Base-by-base conservation (phyloP, 345 rosid genomes). In the Arabis alpina region DNA sequence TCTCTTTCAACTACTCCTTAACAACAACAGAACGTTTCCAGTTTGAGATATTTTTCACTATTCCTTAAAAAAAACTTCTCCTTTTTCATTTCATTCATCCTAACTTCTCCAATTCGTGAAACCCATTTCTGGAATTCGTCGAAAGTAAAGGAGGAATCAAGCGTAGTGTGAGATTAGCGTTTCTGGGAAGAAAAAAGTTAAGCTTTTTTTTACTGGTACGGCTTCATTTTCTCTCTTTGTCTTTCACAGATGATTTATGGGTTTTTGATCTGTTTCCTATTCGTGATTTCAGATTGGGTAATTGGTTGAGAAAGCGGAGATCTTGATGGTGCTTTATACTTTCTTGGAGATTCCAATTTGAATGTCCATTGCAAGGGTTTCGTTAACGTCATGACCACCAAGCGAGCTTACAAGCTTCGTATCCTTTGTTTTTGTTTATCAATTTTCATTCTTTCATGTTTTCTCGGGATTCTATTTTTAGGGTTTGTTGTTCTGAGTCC, bases 391-490 rank as follows among this genome's bases (percentile, higher is more conserved):
- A 94, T 94, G 99, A 84, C 91, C 59, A 89, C 97, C 71, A 94
- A 91, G 72, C 97, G 97, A 67, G 96, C 97, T 23, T 94, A 94
- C 87, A 94, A 94, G 84, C 96, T 94, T 14, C 99, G 99, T 94
- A 94, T 91, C 96, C 97, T 85, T 77, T 48, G 4, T 3, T 5
- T 5, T 16, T 28, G 14, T 47, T 4, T 19, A 23, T 8, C 24
- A 50, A 70, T 16, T 47, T 19, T 14, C 16, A 8, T 32, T 51
- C 5, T 16, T 61, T 67, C 13, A 49, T 27, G 15, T 30, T 34
- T 61, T 66, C 70, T 19, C 6, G 15, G 36, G 56, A 43, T 63
- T 70, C 57, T 63, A 15, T 13, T 10, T 54, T 45, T 58, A 37
- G 48, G 51, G 54, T 58, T 73, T 66, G 65, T 13, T 58, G 68